Evolutionary conservation across 306 rosid genomes (phyloP).

Genomic region (Vigna radiata): DNA sequence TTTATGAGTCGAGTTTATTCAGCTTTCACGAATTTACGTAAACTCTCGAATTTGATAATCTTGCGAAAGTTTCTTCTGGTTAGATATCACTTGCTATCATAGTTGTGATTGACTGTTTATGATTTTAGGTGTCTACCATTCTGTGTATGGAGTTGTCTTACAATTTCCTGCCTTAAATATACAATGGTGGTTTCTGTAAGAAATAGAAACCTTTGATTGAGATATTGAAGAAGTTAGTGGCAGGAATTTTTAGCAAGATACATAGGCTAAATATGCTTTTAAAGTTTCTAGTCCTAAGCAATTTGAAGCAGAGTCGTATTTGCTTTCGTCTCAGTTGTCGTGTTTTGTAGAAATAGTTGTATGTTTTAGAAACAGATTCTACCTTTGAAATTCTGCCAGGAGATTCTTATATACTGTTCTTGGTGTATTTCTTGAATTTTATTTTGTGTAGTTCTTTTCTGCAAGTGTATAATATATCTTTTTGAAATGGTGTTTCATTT

Average conservation of each 20-base stretch:
- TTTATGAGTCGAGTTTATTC: too few relatives aligned
- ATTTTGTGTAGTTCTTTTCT: slow-evolving; percentile 1
- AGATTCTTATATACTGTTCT: slow-evolving; percentile 21
- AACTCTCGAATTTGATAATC: too few relatives aligned
- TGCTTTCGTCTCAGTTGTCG: slow-evolving; percentile 2
- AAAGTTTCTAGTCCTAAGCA: slow-evolving; percentile 27
- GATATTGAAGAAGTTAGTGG: slow-evolving; percentile 18
- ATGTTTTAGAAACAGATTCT: slow-evolving; percentile 6
- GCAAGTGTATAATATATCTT: neutral
- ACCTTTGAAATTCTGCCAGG: slow-evolving; percentile 2
- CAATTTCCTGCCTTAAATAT: slow-evolving; percentile 5
- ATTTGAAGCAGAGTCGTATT: slow-evolving; percentile 33
- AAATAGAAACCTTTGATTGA: slow-evolving; percentile 20
- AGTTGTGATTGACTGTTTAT: slow-evolving; percentile 1
- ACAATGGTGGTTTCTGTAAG: slow-evolving; percentile 21
- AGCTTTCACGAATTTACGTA: too few relatives aligned
- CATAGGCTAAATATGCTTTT: neutral
- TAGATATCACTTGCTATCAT: slow-evolving; percentile 22
- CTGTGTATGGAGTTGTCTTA: slow-evolving; percentile 28
- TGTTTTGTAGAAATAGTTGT: slow-evolving; percentile 4
- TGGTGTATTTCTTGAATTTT: slow-evolving; percentile 17
- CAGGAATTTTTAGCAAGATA: slow-evolving; percentile 16
- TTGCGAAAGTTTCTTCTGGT: slow-evolving; percentile 40
- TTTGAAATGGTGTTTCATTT: slow-evolving; percentile 33
- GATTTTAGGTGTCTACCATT: slow-evolving; percentile 18